Evolutionary conservation across 2,329 filamentous ascomycete genomes (phyloP), one percentile per base, ranked within the genome.

Genomic region (Talaromyces marneffei): DNA sequence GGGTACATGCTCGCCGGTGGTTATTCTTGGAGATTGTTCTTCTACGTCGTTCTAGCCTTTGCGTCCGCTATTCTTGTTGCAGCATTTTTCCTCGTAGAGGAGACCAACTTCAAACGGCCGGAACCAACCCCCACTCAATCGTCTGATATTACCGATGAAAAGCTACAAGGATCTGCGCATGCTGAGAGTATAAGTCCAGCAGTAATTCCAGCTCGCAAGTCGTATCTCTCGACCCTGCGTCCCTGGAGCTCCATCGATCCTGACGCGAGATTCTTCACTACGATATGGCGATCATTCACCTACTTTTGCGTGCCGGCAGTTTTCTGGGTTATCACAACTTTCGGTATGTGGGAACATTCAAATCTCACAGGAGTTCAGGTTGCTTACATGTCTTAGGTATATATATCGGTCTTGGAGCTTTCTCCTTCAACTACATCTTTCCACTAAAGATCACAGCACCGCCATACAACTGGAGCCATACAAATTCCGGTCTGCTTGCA

Each of bases 1-100:
- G 83, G 83, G 12, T 86, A 85, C 69, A 86, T 86, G 83, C 79
- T 86, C 6, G 78, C 79, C 0, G 83, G 78, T 0, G 81, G 82
- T 9, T 80, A 83, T 66, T 84, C 82, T 6, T 86, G 83, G 83
- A 76, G 81, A 16, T 78, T 86, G 0, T 86, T 83, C 74, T 86
- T 86, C 75, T 85, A 85, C 68, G 83, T 86, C 59, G 79, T 82
- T 63, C 78, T 83, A 53, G 84, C 82, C 2, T 85, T 86, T 57
- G 77, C 80, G 1, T 72, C 71, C 8, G 71, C 70, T 5, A 68
- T 75, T 53, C 72, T 75, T 62, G 72, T 84, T 46, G 65, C 80
- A 7, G 77, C 81, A 0, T 84, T 86, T 67, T 73, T 86, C 62
- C 82, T 86, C 66, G 82, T 85, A 63, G 84, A 86, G 64, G 84